These are phyloP conservation scores for Fusarium continuum DNA, from an alignment of 2,329 filamentous ascomycete genomes.

Conservation along the genomic window DNA sequence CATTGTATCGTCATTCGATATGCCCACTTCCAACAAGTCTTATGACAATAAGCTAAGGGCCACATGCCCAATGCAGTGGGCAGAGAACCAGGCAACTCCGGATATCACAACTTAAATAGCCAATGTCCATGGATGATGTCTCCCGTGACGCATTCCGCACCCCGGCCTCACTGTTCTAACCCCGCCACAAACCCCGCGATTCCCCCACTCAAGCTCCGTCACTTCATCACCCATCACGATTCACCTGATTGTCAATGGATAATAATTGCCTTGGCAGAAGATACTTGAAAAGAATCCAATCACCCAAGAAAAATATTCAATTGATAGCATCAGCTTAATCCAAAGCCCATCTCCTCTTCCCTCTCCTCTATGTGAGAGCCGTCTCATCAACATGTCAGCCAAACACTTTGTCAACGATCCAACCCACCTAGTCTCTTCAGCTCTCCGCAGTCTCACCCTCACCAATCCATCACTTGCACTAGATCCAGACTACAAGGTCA, in stretches of 20 bases:
- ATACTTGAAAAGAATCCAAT: constrained; percentile 1
- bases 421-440: constrained; percentile 77
- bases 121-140: constrained; percentile 1
- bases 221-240: constrained; percentile 1
- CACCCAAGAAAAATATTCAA: not conserved
- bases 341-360: not conserved
- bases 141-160: constrained; percentile 10
- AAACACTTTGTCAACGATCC: constrained; percentile 94
- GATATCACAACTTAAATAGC: not conserved
- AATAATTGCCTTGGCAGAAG: not conserved
- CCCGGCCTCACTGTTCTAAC: constrained; percentile 18
- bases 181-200: constrained; percentile 24
- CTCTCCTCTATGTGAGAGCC: not conserved
- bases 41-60: constrained; percentile 5
- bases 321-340: not conserved
- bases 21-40: not conserved
- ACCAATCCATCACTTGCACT: constrained; percentile 86
- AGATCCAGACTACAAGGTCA: constrained; percentile 81
- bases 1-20: not conserved
- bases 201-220: constrained; percentile 19
- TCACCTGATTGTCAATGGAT: constrained; percentile 2
- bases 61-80: constrained; percentile 9
- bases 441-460: constrained; percentile 79
- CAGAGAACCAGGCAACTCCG: not conserved
- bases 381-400: constrained; percentile 55